Evolutionary conservation across 352 stramenopile genomes (phyloP), one percentile per base, ranked within the genome.

Genomic region (Saprolegnia diclina): DNA sequence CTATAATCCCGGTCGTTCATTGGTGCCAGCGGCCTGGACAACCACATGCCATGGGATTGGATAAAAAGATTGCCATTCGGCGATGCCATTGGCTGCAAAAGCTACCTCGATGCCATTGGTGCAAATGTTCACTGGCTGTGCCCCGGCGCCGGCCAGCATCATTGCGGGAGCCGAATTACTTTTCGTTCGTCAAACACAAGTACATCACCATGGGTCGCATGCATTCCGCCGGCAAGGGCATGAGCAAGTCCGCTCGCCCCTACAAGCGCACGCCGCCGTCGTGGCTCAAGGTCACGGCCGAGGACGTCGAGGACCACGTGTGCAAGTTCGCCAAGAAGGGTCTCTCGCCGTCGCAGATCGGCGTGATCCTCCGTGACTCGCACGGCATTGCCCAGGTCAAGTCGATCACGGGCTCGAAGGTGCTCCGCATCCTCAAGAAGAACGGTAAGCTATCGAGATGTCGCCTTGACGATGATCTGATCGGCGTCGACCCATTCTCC

Each of bases 251-350:
- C 77, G 97, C 97, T 83, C 88, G 91, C 74, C 97, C 97, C 69
- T 99, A 99, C 96, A 99, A 99, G 88, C 93, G 97, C 80, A 97
- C 95, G 74, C 95, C 97, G 67, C 96, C 97, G 56, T 98, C 95
- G 74, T 99, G 97, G 97, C 87, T 98, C 69, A 99, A 99, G 87
- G 89, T 98, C 73, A 95, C 94, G 62, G 42, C 94, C 42, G 82
- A 92, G 64, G 96, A 99, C 77, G 96, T 99, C 32, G 97, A 99
- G 77, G 95, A 99, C 65, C 95, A 99, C 73, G 97, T 99, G 64
- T 99, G 97, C 96, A 99, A 99, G 86, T 96, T 99, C 71, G 96
- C 97, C 77, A 99, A 99, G 91, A 99, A 99, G 89, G 97, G 97
- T 79, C 83, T 99, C 21, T 94, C 88, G 54, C 87, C 87, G 4